Evolutionary conservation across 192 early-diverging fungal species (phyloP).

Genomic region (Coemansia sp.): DNA sequence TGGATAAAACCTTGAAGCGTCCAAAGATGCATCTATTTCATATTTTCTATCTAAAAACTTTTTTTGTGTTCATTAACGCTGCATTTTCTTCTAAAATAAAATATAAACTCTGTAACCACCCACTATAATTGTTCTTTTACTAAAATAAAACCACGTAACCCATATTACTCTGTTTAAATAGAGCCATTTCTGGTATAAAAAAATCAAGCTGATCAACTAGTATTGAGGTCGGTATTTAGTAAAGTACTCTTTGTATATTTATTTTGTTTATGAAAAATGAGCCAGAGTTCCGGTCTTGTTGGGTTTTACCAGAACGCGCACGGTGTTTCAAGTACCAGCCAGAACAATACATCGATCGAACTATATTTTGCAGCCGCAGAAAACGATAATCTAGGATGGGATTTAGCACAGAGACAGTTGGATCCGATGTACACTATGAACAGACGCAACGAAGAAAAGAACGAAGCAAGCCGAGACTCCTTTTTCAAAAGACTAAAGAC

Average conservation of each 20-base stretch:
- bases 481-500: constrained; percentile 42
- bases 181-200: background rate
- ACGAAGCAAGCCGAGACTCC: constrained; percentile 23
- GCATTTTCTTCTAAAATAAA: no score
- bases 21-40: background rate
- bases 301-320: constrained; percentile 36
- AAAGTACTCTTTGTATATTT: background rate
- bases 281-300: background rate
- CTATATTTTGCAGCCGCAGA: constrained; percentile 32
- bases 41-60: background rate
- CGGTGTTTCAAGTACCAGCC: constrained; percentile 3
- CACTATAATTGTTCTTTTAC: background rate
- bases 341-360: background rate
- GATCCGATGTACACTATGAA: constrained; percentile 51
- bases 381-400: constrained; percentile 42
- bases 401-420: constrained; percentile 7
- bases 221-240: no score
- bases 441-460: constrained; percentile 28
- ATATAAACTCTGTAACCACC: no score
- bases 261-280: background rate
- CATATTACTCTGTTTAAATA: background rate
- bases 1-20: constrained; percentile 7
- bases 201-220: background rate
- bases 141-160: background rate
- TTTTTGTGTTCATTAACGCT: no score